Conservation (phyloP, 768 basidiomycete genomes). For the Phaeotremella fagi region DNA sequence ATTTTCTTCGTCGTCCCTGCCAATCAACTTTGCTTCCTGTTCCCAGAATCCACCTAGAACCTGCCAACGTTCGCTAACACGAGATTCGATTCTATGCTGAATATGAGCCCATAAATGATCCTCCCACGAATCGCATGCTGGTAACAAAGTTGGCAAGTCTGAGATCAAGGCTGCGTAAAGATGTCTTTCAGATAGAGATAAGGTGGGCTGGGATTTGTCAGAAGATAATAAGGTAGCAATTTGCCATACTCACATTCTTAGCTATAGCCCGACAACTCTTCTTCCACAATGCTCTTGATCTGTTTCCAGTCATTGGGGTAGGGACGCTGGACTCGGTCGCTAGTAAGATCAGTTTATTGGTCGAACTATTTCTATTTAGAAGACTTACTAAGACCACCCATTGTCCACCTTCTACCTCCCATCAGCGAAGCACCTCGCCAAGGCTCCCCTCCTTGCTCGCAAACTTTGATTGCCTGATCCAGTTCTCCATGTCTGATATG, state of each 20-base stretch:
- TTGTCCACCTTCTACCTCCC: slow-evolving; percentile 63
- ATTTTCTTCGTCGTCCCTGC: slow-evolving; percentile 59
- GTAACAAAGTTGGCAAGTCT: slow-evolving; percentile 63
- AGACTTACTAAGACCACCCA: slow-evolving; percentile 37
- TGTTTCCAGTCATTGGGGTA: slow-evolving; percentile 58
- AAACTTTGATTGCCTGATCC: slow-evolving; percentile 76
- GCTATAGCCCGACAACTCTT: slow-evolving; percentile 73
- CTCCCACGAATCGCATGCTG: slow-evolving; percentile 82
- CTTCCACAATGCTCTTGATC: slow-evolving; percentile 78
- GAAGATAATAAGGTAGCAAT: not conserved
- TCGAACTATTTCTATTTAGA: not conserved
- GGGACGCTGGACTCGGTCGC: slow-evolving; percentile 11
- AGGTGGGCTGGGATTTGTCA: slow-evolving; percentile 53
- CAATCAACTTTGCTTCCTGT: slow-evolving; percentile 50
- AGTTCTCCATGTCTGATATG: slow-evolving; percentile 79
- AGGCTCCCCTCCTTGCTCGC: slow-evolving; percentile 74
- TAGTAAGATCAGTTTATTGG: not conserved
- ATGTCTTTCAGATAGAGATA: slow-evolving; percentile 71
- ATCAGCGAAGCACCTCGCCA: slow-evolving; percentile 89
- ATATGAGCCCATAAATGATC: slow-evolving; percentile 93
- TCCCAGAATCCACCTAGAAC: slow-evolving; percentile 76
- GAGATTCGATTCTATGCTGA: slow-evolving; percentile 63
- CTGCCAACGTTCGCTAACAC: slow-evolving; percentile 52
- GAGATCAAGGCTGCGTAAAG: slow-evolving; percentile 76
- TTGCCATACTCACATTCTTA: slow-evolving; percentile 57